Percentiles rank a stretch among this genome's conserved stretches.
phyloP scores from a whole-genome alignment of 192 early-diverging fungal genomes.

The Diversispora eburnea region DNA sequence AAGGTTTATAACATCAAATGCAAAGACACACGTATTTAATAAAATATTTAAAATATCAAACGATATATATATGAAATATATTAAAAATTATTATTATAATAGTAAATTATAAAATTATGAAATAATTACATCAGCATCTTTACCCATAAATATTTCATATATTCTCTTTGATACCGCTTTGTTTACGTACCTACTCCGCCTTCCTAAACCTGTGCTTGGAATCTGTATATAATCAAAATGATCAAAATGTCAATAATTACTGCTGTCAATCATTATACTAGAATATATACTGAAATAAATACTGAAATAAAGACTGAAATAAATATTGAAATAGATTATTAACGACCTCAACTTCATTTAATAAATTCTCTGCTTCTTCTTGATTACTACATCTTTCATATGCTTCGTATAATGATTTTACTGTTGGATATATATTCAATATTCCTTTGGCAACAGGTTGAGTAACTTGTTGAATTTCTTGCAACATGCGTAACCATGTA shows the following conservation, averaged over 20 bases:
- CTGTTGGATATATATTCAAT: slow-evolving; percentile 31
- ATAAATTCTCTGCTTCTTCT: slow-evolving; percentile 30
- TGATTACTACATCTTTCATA: slow-evolving; percentile 24
- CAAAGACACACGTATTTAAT: too few relatives aligned
- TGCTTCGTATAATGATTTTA: slow-evolving; percentile 31
- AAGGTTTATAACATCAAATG: too few relatives aligned
- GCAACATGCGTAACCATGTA: slow-evolving; percentile 40
- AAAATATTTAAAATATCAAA: too few relatives aligned
- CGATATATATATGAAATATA: too few relatives aligned
- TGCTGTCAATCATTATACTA: too few relatives aligned
- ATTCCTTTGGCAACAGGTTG: slow-evolving; percentile 37
- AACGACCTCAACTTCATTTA: slow-evolving; percentile 39
- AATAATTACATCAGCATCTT: slow-evolving; percentile 21
- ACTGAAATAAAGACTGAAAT: too few relatives aligned
- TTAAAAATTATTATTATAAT: too few relatives aligned
- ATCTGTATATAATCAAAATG: background rate
- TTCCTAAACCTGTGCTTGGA: slow-evolving; percentile 5
- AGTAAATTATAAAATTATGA: background rate
- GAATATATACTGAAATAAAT: too few relatives aligned
- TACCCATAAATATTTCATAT: slow-evolving; percentile 25
- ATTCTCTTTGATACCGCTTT: slow-evolving; percentile 23
- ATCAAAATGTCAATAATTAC: background rate
- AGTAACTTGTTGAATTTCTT: slow-evolving; percentile 42
- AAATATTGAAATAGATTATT: background rate
- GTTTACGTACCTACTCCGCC: slow-evolving; percentile 1